A percentile compares a stretch with the other conserved stretches of the same genome.
Conservation (phyloP, 768 basidiomycete species). For the Lactarius sanguifluus region DNA sequence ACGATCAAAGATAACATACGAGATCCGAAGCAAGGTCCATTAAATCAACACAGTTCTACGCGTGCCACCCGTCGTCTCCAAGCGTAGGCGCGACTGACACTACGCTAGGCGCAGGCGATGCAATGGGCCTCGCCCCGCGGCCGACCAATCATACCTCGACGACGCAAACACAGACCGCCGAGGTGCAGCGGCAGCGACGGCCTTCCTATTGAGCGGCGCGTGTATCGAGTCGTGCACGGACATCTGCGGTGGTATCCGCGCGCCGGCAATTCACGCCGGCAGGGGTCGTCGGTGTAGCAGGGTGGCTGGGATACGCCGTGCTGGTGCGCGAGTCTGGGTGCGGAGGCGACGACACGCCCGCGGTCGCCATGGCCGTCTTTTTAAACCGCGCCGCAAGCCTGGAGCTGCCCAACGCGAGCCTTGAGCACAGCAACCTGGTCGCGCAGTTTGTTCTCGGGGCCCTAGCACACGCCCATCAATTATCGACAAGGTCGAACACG, state of each 20-base stretch:
- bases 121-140: background rate
- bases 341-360: constrained; percentile 37
- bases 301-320: constrained; percentile 54
- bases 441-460: constrained; percentile 65
- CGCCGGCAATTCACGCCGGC: constrained; percentile 40
- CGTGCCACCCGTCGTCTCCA: constrained; percentile 79
- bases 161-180: constrained; percentile 41
- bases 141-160: constrained; percentile 30
- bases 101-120: constrained; percentile 47
- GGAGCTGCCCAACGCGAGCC: constrained; percentile 53
- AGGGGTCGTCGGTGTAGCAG: constrained; percentile 46
- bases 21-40: too few relatives aligned
- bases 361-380: constrained; percentile 32
- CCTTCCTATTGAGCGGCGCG: constrained; percentile 35
- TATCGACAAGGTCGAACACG: background rate
- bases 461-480: constrained; percentile 37
- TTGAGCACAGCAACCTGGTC: constrained; percentile 67
- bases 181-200: background rate
- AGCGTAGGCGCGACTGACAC: constrained; percentile 74
- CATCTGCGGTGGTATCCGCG: constrained; percentile 31
- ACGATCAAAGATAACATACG: too few relatives aligned
- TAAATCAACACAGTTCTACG: constrained; percentile 35
- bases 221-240: constrained; percentile 59
- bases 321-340: constrained; percentile 78
- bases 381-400: constrained; percentile 43